Base-by-base conservation (phyloP, 768 basidiomycete species). In the Termitomyces sp. region DNA sequence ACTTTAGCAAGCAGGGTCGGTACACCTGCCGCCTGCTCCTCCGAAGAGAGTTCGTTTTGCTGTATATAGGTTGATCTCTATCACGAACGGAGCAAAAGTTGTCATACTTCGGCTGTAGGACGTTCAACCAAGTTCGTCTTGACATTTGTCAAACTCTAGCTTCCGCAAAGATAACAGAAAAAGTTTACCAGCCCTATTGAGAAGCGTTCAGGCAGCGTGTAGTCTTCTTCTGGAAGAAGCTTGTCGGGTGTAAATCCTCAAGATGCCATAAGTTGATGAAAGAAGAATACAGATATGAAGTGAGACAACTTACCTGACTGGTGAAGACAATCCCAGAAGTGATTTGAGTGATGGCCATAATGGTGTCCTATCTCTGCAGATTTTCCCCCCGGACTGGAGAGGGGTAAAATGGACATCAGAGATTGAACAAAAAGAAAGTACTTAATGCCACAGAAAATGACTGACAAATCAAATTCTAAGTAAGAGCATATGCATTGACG, bases 381-480 rank as follows among this genome's bases (percentile, higher is more conserved):
- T 66, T 73, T 78, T 59, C 78, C 69, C 1, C 89, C 91, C 2
- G 88, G 88, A 63, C 86, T 91, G 44, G 0, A 52, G 30, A 51
- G 52, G 8, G 9, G 27, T n/a, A 30, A 21, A 25, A 11, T 45
- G 23, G n/a, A 35, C 27, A 17, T 43, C 4, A 16, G 32, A 43
- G 8, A 19, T 23, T 49, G 27, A 37, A 17, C 10, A 30, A 45
- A 12, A 51, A 19, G 6, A 39, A 11, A 39, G 53, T 59, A 91
- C 91, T 92, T 94, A 48, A 94, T 91, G 8, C 92, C 91, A 64
- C 89, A 92, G 61, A 94, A 91, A 14, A 92, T 61, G 23, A 93
- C 90, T 93, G 37, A 0, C 32, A 37, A 12, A 16, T n/a, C n/a
- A n/a, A 44, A 35, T 9, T 25, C 16, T 41, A 10, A 30, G 41